Percentiles rank a stretch among this genome's conserved stretches.
These are phyloP conservation scores for Blastomyces percursus DNA, from an alignment of 2,329 filamentous ascomycete genomes.

Conservation along the genomic window DNA sequence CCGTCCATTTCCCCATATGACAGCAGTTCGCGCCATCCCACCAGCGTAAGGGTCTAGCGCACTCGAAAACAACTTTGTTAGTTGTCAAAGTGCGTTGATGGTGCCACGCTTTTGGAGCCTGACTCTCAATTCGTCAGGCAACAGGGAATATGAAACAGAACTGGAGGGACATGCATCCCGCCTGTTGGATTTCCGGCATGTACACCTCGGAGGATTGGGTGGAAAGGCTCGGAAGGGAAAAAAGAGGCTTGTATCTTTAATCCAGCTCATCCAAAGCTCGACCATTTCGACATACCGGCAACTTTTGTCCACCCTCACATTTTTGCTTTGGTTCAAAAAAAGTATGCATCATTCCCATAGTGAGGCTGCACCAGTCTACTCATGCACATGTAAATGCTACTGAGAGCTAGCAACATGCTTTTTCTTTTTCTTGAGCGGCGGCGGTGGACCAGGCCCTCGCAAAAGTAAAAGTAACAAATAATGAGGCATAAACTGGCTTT, in stretches of 20 bases:
- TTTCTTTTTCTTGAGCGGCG: not conserved
- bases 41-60: not conserved
- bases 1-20: not conserved
- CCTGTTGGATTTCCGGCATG: not conserved
- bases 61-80: slow-evolving; percentile 1
- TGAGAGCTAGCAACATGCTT: slow-evolving; percentile 1
- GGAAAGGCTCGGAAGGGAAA: not conserved
- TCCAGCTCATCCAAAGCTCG: slow-evolving; percentile 1
- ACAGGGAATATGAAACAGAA: not conserved
- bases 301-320: not conserved
- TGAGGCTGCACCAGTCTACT: slow-evolving; percentile 4
- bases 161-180: not conserved
- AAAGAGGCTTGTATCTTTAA: not conserved
- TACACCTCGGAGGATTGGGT: not conserved
- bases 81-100: slow-evolving; percentile 2
- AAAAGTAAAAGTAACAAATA: not conserved
- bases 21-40: slow-evolving; percentile 4
- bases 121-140: slow-evolving; percentile 1
- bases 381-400: slow-evolving; percentile 4
- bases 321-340: not conserved
- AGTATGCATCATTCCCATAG: not conserved
- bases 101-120: slow-evolving; percentile 3
- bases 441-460: not conserved
- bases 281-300: not conserved
- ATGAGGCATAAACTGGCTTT: not conserved